Percentiles rank a stretch among this genome's conserved stretches.
These are phyloP conservation scores for Chalciporus pseudorubinellus DNA, from an alignment of 768 basidiomycete genomes.

Conservation along the genomic window DNA sequence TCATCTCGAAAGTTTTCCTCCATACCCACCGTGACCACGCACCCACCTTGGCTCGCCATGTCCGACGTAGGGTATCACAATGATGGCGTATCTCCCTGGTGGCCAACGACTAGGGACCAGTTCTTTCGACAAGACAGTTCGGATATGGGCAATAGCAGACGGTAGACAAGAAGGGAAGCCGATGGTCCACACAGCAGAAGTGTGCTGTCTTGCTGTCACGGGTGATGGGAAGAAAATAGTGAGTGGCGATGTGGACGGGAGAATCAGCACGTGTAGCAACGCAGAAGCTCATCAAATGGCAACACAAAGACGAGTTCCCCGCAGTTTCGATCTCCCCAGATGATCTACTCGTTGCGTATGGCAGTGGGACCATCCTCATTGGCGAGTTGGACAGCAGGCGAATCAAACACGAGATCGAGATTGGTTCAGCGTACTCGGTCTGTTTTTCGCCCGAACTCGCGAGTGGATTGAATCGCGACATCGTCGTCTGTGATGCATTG, in stretches of 20 bases:
- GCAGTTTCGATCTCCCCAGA: neutral
- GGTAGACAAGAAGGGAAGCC: neutral
- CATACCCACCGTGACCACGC: too few relatives aligned
- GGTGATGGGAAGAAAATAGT: neutral
- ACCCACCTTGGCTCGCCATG: too few relatives aligned
- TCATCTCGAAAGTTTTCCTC: too few relatives aligned
- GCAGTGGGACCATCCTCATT: too few relatives aligned
- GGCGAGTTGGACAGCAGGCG: too few relatives aligned
- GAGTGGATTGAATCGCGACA: neutral
- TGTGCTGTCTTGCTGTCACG: neutral
- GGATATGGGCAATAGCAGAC: neutral
- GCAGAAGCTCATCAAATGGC: neutral
- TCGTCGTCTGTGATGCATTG: neutral
- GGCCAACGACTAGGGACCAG: neutral
- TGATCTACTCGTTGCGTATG: neutral
- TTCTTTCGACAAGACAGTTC: neutral
- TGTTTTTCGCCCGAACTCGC: constrained; percentile 8
- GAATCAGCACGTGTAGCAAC: neutral
- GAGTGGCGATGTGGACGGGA: neutral
- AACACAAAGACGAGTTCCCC: too few relatives aligned
- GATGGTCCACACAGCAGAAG: neutral
- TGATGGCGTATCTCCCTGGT: constrained; percentile 7
- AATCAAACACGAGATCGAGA: too few relatives aligned
- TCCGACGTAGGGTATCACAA: too few relatives aligned
- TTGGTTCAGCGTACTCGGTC: neutral